A percentile compares a stretch with the other conserved stretches of the same genome.
phyloP scores from a whole-genome alignment of 2,329 filamentous ascomycete genomes.

The Drechslerella stenobrocha region DNA sequence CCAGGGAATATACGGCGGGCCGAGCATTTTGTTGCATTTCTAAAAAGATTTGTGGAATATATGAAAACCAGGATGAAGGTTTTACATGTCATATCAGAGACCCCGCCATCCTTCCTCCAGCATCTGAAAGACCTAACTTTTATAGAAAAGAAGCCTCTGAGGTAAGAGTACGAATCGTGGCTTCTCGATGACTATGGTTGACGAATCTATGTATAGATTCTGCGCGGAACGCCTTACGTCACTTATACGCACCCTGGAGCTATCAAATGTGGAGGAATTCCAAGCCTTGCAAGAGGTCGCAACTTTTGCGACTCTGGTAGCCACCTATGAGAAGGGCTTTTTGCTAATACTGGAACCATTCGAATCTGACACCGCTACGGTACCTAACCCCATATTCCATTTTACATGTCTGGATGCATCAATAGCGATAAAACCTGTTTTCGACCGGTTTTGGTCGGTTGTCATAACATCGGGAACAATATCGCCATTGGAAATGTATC shows the following conservation, averaged over 20 bases:
- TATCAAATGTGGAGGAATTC: constrained; percentile 97
- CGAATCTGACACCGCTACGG: constrained; percentile 90
- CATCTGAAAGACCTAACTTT: constrained; percentile 95
- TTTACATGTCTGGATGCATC: constrained; percentile 96
- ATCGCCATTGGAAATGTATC: constrained; percentile 97
- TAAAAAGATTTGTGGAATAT: constrained; percentile 97
- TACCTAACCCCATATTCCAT: constrained; percentile 94
- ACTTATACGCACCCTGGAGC: constrained; percentile 87
- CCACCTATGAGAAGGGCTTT: constrained; percentile 96
- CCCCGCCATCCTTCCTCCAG: constrained; percentile 85
- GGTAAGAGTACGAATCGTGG: no score
- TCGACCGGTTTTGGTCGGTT: constrained; percentile 95
- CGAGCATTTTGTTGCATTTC: constrained; percentile 91
- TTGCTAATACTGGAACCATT: constrained; percentile 95
- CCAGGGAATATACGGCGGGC: constrained; percentile 94
- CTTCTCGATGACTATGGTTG: no score
- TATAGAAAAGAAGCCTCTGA: constrained; percentile 91
- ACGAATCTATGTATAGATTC: no score
- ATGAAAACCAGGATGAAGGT: constrained; percentile 98
- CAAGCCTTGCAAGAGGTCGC: constrained; percentile 96
- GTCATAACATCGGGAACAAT: constrained; percentile 98
- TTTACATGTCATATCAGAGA: constrained; percentile 94
- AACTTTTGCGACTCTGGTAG: constrained; percentile 91
- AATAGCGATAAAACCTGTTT: constrained; percentile 96
- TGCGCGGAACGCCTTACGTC: constrained; percentile 94